Base-by-base conservation (phyloP, 73 alveolate genomes). In the Effrenium voratum region DNA sequence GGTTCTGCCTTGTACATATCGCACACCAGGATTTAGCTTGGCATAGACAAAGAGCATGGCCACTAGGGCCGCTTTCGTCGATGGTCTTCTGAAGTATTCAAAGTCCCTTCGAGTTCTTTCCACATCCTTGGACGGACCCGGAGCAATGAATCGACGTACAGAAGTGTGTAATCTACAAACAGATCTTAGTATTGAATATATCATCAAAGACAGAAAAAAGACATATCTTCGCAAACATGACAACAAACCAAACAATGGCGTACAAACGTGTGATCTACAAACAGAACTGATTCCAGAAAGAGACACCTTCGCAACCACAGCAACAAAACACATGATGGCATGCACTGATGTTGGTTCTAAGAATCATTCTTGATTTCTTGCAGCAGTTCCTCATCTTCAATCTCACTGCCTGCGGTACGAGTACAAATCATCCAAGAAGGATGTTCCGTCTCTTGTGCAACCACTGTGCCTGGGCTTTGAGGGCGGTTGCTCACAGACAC, bases 21-120 rank as follows among this genome's bases (percentile, higher is more conserved):
- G 94, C 50, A 99, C 99, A 47, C 99, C 99, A 6, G 99, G 99
- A 93, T 99, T 99, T 30, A 93, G 99, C 95, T 99, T 99, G 26
- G 99, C 99, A 98, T 99, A 99, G 38, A 99, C 99, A 98, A 99
- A 99, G 94, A 99, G 99, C 63, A 99, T 98, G 83, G 99, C 95
- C 26, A 99, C 88, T 92, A 99, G 97, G 50, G 98, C 91, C 36
- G 82, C 91, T 72, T 76, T 75, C 38, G 98, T 76, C 30, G 47
- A 81, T 3, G 98, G 92, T 32, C 91, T 59, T 26, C 98, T 91
- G 81, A 99, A 99, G 96, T 98, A 99, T 70, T 97, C 95, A 94
- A 99, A 98, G 91, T 99, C 99, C n/a, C 99, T 98, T 40, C 99
- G 99, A 8, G 99, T 99, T 77, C 99, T 92, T 55, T 99, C 99